These are phyloP conservation scores for Syncephalastrum sp. DNA, from an alignment of 371 early-diverging fungal genomes.

Conservation along the genomic window DNA sequence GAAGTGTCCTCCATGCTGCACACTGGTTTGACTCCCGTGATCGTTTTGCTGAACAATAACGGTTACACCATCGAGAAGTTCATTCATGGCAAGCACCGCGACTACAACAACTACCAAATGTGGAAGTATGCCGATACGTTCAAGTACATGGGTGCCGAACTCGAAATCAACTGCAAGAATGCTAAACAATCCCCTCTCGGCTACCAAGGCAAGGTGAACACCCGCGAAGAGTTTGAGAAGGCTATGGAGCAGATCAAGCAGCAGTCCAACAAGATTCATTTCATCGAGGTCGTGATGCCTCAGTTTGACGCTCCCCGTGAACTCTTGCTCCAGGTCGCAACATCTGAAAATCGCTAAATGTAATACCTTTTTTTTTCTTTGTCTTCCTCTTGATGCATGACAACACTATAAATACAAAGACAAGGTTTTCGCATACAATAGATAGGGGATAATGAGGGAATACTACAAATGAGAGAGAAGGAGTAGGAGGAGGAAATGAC, in stretches of 20 bases:
- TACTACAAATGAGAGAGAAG: too few species aligned
- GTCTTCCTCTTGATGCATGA: not conserved
- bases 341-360: slow-evolving; percentile 18
- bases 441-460: too few species aligned
- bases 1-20: slow-evolving; percentile 51
- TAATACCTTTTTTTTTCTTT: not conserved
- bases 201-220: slow-evolving; percentile 22
- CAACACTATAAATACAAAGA: too few species aligned
- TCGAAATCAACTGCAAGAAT: slow-evolving; percentile 16
- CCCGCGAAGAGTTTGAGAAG: slow-evolving; percentile 32
- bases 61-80: slow-evolving; percentile 54
- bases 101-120: slow-evolving; percentile 49
- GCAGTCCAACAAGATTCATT: slow-evolving; percentile 31
- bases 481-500: too few species aligned
- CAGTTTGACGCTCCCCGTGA: slow-evolving; percentile 38
- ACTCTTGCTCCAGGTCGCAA: slow-evolving; percentile 23
- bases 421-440: too few species aligned
- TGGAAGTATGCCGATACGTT: slow-evolving; percentile 48
- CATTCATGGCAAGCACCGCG: slow-evolving; percentile 44
- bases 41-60: slow-evolving; percentile 51
- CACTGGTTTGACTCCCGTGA: slow-evolving; percentile 44
- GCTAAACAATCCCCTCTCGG: slow-evolving; percentile 21
- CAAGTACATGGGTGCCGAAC: slow-evolving; percentile 36
- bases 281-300: slow-evolving; percentile 42
- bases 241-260: slow-evolving; percentile 22